Conservation (phyloP, 2,329 filamentous ascomycete genomes). For the Ascochyta lentis region DNA sequence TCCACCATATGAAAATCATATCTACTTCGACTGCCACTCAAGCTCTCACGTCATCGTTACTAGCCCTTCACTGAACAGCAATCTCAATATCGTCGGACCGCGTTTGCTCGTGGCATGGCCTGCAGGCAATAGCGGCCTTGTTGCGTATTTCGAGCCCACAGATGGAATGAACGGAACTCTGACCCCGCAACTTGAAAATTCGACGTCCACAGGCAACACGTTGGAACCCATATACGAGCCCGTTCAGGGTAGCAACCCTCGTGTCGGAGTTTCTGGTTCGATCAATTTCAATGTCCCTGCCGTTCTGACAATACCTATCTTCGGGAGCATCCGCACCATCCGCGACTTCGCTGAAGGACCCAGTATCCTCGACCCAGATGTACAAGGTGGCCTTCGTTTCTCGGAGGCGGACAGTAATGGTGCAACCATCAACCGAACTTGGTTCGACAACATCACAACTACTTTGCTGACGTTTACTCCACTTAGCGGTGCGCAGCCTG, state of each 20-base stretch:
- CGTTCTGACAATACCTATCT: constrained; percentile 61
- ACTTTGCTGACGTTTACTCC: constrained; percentile 58
- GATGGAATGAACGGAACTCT: constrained; percentile 62
- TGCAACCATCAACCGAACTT: constrained; percentile 60
- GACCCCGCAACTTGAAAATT: constrained; percentile 60
- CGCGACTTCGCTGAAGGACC: constrained; percentile 67
- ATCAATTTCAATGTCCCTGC: constrained; percentile 66
- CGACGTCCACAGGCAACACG: constrained; percentile 51
- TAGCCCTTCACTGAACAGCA: constrained; percentile 60
- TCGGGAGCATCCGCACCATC: constrained; percentile 69
- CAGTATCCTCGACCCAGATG: constrained; percentile 57
- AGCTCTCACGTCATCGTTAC: constrained; percentile 67
- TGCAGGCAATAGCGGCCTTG: constrained; percentile 68
- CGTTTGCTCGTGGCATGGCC: constrained; percentile 69
- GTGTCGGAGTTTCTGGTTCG: constrained; percentile 61
- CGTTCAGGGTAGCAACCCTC: constrained; percentile 44
- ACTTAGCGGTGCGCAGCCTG: constrained; percentile 32
- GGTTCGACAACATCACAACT: constrained; percentile 68
- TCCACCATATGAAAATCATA: constrained; percentile 68
- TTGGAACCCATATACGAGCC: constrained; percentile 56
- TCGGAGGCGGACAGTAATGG: constrained; percentile 51
- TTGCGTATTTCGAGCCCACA: constrained; percentile 63
- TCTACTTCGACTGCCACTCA: constrained; percentile 69
- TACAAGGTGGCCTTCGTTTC: constrained; percentile 62
- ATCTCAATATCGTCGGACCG: constrained; percentile 63